These are phyloP conservation scores for Heliophila coronopifolia DNA, from an alignment of 441 rosid genomes.

Conservation along the genomic window DNA sequence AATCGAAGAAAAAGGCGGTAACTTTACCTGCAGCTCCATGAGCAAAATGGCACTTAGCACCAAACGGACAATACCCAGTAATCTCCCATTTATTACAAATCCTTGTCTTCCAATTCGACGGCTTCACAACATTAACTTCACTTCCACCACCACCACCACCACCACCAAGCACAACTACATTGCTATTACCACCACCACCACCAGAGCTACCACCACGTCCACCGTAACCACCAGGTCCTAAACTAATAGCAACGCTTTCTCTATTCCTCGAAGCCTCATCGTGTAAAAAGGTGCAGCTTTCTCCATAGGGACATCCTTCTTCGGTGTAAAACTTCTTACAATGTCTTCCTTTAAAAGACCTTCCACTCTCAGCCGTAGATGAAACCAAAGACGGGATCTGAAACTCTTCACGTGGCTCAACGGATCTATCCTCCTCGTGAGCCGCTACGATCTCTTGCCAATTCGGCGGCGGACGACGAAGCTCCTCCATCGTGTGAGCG, in stretches of 20 bases:
- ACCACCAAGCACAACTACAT: constrained; percentile 24
- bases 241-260: constrained; percentile 76
- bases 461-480: constrained; percentile 66
- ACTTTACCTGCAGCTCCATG: constrained; percentile 73
- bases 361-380: constrained; percentile 49
- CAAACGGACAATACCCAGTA: constrained; percentile 78
- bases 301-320: constrained; percentile 89
- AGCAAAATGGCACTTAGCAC: constrained; percentile 80
- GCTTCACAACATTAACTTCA: constrained; percentile 16
- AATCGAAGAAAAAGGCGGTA: background rate
- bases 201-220: constrained; percentile 36
- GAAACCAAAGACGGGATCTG: constrained; percentile 61
- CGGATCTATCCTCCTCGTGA: constrained; percentile 49
- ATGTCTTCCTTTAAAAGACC: constrained; percentile 71
- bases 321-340: constrained; percentile 76
- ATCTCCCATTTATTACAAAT: constrained; percentile 86
- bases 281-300: constrained; percentile 64
- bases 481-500: constrained; percentile 87
- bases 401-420: constrained; percentile 55
- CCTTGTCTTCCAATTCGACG: constrained; percentile 64
- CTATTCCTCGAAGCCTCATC: constrained; percentile 71
- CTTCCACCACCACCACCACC: constrained; percentile 13
- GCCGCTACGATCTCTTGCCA: constrained; percentile 77
- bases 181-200: background rate
- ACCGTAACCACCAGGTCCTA: constrained; percentile 63